phyloP scores from a whole-genome alignment of 2,329 filamentous ascomycete species.

The Diaporthe longicolla region DNA sequence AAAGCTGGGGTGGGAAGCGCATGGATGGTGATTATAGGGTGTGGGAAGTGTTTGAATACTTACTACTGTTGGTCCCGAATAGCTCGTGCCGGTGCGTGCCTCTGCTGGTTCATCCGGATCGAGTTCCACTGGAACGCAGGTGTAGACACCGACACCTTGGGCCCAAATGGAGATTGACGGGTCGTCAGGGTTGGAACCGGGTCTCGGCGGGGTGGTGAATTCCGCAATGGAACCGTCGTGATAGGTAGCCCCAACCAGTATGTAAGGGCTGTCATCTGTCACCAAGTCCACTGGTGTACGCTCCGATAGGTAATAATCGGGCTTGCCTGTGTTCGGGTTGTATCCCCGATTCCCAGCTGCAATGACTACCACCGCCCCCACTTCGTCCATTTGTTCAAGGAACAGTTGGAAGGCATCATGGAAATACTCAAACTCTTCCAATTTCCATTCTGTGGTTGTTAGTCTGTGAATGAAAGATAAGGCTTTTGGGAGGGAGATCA shows the following conservation, averaged over 20 bases:
- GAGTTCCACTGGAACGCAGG: neutral
- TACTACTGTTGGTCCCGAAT: conserved; percentile 20
- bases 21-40: neutral
- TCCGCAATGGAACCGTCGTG: conserved; percentile 31
- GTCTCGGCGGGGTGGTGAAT: conserved; percentile 1
- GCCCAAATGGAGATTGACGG: conserved; percentile 26
- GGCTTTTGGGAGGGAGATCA: neutral
- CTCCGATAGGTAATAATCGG: neutral
- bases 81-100: neutral
- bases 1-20: neutral
- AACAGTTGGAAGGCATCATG: neutral
- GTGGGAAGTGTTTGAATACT: neutral
- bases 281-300: neutral
- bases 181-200: neutral
- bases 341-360: conserved; percentile 20
- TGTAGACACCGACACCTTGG: conserved; percentile 14
- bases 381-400: neutral
- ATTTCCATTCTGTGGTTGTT: neutral
- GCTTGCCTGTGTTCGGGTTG: neutral
- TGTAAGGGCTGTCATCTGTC: conserved; percentile 13
- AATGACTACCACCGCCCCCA: conserved; percentile 5
- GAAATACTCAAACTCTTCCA: too few species aligned
- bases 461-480: neutral
- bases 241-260: conserved; percentile 32
- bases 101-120: neutral